Evolutionary conservation across 2,329 filamentous ascomycete genomes (phyloP).

Genomic region (Diaporthe destruens): DNA sequence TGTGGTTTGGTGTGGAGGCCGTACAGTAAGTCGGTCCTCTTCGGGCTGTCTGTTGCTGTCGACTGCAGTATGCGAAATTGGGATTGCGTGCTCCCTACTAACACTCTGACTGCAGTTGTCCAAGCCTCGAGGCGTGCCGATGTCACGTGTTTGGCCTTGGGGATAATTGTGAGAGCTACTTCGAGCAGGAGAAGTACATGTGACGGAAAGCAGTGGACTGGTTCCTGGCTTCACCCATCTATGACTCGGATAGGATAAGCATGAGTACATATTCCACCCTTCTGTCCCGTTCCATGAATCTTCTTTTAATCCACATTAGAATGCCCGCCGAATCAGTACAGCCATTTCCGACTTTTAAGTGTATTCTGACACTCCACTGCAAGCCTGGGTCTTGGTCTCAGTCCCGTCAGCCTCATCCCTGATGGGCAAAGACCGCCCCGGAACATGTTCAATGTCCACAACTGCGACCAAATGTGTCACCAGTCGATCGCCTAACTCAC

Average conservation of each 20-base stretch:
- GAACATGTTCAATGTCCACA: background rate
- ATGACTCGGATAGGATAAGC: background rate
- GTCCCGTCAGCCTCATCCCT: too few relatives aligned
- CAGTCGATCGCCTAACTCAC: background rate
- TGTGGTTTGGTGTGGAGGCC: slow-evolving; percentile 50
- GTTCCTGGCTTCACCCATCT: background rate
- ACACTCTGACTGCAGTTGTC: slow-evolving; percentile 40
- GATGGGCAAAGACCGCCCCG: too few relatives aligned
- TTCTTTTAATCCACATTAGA: background rate
- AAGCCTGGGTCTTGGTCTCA: background rate
- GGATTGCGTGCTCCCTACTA: background rate
- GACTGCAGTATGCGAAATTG: background rate
- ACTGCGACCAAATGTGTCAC: too few relatives aligned
- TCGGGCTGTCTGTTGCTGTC: background rate
- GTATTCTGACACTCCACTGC: too few relatives aligned
- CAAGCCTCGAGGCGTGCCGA: slow-evolving; percentile 42
- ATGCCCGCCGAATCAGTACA: background rate
- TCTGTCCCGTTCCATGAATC: too few relatives aligned
- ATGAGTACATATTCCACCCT: background rate
- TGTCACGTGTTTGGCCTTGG: slow-evolving; percentile 45
- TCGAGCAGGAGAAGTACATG: slow-evolving; percentile 37
- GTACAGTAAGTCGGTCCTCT: slow-evolving; percentile 41
- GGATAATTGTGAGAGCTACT: slow-evolving; percentile 42
- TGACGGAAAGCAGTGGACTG: background rate
- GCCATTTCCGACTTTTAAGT: too few relatives aligned